These are phyloP conservation scores for Abrus precatorius DNA, from an alignment of 306 rosid genomes.

Conservation along the genomic window DNA sequence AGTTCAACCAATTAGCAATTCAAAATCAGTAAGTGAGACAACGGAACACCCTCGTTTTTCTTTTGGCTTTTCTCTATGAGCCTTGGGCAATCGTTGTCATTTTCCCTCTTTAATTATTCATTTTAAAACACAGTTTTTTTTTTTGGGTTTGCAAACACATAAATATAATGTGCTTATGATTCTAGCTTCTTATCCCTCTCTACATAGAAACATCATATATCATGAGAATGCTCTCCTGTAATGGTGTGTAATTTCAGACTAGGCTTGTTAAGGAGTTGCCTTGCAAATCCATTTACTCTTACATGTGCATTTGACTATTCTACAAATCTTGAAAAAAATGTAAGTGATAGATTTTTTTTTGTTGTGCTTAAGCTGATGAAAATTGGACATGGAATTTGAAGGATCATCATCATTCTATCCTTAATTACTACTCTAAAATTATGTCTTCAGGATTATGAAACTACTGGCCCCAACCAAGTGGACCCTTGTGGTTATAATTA, in stretches of 20 bases:
- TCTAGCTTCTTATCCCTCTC: not conserved
- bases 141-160: not conserved
- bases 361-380: slow-evolving; percentile 7
- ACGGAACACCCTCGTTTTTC: not conserved
- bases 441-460: slow-evolving; percentile 39
- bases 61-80: not conserved
- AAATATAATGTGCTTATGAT: too few species aligned
- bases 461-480: slow-evolving; percentile 50
- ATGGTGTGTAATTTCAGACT: not conserved
- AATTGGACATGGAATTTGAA: slow-evolving; percentile 4
- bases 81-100: slow-evolving; percentile 5
- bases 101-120: not conserved
- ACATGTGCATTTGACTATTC: not conserved
- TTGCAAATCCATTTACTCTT: slow-evolving; percentile 19
- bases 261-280: not conserved
- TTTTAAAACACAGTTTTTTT: not conserved
- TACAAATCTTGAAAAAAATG: not conserved
- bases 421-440: slow-evolving; percentile 38
- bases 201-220: not conserved
- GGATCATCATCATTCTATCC: slow-evolving; percentile 20
- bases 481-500: slow-evolving; percentile 45
- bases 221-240: slow-evolving; percentile 12
- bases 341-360: not conserved
- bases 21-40: slow-evolving; percentile 2
- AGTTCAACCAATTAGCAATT: slow-evolving; percentile 9